phyloP scores from a whole-genome alignment of 2,329 filamentous ascomycete genomes.

The Claviceps citrina region DNA sequence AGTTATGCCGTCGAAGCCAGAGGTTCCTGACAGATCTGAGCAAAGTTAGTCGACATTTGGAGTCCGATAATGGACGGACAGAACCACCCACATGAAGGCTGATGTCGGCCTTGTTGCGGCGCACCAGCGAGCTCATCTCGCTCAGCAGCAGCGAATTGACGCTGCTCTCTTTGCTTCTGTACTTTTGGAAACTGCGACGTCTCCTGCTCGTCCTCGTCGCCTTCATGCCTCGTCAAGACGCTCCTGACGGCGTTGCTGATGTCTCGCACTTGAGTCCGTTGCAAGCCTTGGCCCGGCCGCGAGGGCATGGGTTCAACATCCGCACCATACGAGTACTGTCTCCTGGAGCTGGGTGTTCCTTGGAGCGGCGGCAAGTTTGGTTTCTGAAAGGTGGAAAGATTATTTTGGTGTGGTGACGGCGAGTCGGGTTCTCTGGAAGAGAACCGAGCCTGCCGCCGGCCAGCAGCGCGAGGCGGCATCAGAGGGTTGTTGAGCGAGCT shows the following conservation, averaged over 20 bases:
- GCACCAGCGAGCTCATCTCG: slow-evolving; percentile 11
- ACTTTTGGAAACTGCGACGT: background rate
- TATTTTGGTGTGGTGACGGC: slow-evolving; percentile 1
- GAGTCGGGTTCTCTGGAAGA: slow-evolving; percentile 6
- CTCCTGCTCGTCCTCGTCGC: slow-evolving; percentile 8
- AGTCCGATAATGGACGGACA: background rate
- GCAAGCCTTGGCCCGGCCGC: slow-evolving; percentile 8
- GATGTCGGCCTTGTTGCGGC: background rate
- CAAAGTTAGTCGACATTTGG: background rate
- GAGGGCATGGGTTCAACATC: slow-evolving; percentile 18
- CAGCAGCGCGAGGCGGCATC: slow-evolving; percentile 9
- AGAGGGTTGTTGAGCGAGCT: background rate
- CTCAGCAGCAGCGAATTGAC: slow-evolving; percentile 3
- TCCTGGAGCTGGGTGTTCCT: slow-evolving; percentile 21
- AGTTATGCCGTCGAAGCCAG: background rate
- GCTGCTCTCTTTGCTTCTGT: background rate
- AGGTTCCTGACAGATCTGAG: slow-evolving; percentile 4
- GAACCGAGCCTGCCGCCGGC: slow-evolving; percentile 4
- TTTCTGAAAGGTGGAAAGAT: slow-evolving; percentile 9
- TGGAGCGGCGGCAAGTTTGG: slow-evolving; percentile 13
- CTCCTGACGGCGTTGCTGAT: slow-evolving; percentile 17
- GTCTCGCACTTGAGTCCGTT: slow-evolving; percentile 10
- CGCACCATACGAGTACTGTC: slow-evolving; percentile 25
- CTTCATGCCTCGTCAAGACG: slow-evolving; percentile 11
- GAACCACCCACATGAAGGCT: slow-evolving; percentile 4